Base-by-base conservation (phyloP, 768 basidiomycete genomes). In the Chiua virens region DNA sequence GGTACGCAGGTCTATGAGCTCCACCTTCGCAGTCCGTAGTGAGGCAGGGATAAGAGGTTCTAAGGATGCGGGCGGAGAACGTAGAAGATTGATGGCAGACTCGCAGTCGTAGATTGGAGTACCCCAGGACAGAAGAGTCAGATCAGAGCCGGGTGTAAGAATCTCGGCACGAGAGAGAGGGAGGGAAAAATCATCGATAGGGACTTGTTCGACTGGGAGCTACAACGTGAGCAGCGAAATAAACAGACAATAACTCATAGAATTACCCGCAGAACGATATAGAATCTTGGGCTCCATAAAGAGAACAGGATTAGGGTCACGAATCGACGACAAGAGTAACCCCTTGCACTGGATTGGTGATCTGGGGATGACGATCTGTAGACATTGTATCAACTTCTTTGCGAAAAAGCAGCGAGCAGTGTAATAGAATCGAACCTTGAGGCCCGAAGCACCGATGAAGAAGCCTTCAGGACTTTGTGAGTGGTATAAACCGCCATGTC, bases 331-430 rank as follows among this genome's bases (percentile, higher is more conserved):
- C 9, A 97, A 76, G 5, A 98, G 74, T 2, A 98, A 75, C 1
- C 94, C 94, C 69, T 97, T 97, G n/a, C 92, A 93, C 74, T 98
- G 94, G 34, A 95, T 83, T 1, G 94, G 94, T 3, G 92, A 92
- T 35, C 94, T 87, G 4, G 94, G 94, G 38, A 98, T 89, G n/a
- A 97, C 91, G 49, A 97, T 73, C 72, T 74, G 49, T 28, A 44
- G 20, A 22, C 47, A 38, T 5, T 13, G 17, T 20, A 38, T 60
- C 34, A 47, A 30, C 9, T 36, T 41, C 38, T 23, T 20, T 6
- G 30, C 15, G 9, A 34, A 35, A 34, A 34, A n/a, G n/a, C n/a
- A n/a, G n/a, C n/a, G n/a, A n/a, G 23, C 3, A 40, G 15, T 18
- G 8, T 21, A 54, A 30, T 9, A 8, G 22, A 21, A 27, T 32